phyloP scores from a whole-genome alignment of 2,329 filamentous ascomycete genomes.

The Aspergillus sp. region DNA sequence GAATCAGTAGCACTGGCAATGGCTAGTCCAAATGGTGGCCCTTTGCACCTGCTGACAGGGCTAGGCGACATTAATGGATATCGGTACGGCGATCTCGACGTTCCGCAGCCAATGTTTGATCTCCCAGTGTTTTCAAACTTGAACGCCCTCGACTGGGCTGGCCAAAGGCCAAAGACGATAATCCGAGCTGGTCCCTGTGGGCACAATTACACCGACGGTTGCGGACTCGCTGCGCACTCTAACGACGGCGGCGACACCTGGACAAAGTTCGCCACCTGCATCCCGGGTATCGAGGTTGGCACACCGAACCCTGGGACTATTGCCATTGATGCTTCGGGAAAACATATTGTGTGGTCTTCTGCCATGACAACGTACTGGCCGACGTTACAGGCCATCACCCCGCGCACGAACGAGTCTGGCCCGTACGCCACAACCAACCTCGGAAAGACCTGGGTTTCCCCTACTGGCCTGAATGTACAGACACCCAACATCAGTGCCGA shows the following conservation, averaged over 20 bases:
- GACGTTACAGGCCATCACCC: slow-evolving; percentile 13
- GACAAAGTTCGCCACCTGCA: slow-evolving; percentile 20
- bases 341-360: slow-evolving; percentile 21
- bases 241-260: slow-evolving; percentile 15
- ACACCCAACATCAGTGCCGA: slow-evolving; percentile 21
- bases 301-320: slow-evolving; percentile 18
- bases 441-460: slow-evolving; percentile 20
- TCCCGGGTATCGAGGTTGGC: slow-evolving; percentile 16
- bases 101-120: slow-evolving; percentile 21
- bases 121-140: slow-evolving; percentile 22
- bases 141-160: slow-evolving; percentile 23
- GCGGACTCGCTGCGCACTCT: slow-evolving; percentile 22
- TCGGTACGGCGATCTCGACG: slow-evolving; percentile 16
- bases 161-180: slow-evolving; percentile 15
- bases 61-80: slow-evolving; percentile 21
- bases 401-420: slow-evolving; percentile 16
- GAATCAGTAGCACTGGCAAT: slow-evolving; percentile 20
- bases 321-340: slow-evolving; percentile 21
- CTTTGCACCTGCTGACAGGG: slow-evolving; percentile 17
- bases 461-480: slow-evolving; percentile 15
- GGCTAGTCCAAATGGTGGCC: slow-evolving; percentile 18
- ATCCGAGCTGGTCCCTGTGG: slow-evolving; percentile 21
- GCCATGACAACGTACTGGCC: slow-evolving; percentile 14
- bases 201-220: slow-evolving; percentile 21
- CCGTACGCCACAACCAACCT: slow-evolving; percentile 16